Conservation (phyloP, 176 grass and related monocot species). For the Triticum monococcum region DNA sequence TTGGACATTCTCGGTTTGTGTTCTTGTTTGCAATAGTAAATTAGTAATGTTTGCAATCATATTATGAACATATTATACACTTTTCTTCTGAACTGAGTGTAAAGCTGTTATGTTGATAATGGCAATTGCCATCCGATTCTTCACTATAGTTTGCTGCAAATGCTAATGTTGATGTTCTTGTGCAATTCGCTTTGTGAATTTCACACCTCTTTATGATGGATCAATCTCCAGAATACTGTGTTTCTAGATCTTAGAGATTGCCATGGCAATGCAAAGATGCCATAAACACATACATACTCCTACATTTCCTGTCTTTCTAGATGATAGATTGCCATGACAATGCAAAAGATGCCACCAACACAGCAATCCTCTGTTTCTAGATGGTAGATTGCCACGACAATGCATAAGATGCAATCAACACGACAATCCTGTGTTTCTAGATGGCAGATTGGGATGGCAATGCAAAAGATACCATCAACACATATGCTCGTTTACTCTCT, state of each 20-base stretch:
- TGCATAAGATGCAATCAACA: neutral
- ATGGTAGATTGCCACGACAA: neutral
- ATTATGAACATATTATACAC: neutral
- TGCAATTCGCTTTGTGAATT: neutral
- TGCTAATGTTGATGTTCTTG: neutral
- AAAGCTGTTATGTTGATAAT: neutral
- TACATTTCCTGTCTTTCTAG: too few relatives aligned
- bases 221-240: neutral
- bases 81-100: neutral
- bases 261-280: neutral
- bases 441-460: neutral
- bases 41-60: neutral
- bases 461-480: neutral
- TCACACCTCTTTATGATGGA: neutral
- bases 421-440: neutral
- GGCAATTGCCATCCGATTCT: neutral
- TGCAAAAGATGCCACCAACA: neutral
- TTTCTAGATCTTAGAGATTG: neutral
- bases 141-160: neutral
- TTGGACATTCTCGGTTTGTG: neutral
- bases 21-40: neutral
- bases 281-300: neutral
- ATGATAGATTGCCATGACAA: neutral
- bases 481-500: neutral
- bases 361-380: neutral